Evolutionary conservation across 2,329 filamentous ascomycete species (phyloP).

Genomic region (Pseudogymnoascus sp.): DNA sequence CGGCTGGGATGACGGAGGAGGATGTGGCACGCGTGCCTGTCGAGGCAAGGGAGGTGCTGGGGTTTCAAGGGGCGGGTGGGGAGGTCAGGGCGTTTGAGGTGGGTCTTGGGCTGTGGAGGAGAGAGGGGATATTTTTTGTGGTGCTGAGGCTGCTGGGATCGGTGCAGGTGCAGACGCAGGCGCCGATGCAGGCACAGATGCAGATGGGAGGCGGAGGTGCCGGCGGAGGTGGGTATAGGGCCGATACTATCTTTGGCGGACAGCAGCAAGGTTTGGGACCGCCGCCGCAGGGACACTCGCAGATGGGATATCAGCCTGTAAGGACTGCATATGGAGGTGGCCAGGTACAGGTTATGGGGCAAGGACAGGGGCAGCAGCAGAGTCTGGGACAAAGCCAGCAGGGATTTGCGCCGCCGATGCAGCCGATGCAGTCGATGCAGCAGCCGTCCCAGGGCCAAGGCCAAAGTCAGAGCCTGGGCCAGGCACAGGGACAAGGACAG

Average conservation of each 20-base stretch:
- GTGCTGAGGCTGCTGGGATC: slow-evolving; percentile 32
- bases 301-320: neutral
- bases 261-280: neutral
- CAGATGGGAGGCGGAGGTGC: neutral
- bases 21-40: slow-evolving; percentile 44
- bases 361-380: neutral
- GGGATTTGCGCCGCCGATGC: neutral
- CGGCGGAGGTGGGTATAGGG: neutral
- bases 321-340: neutral
- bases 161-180: neutral
- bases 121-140: slow-evolving; percentile 54
- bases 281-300: neutral
- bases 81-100: slow-evolving; percentile 42
- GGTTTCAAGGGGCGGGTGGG: slow-evolving; percentile 44
- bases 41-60: slow-evolving; percentile 46
- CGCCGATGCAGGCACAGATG: neutral
- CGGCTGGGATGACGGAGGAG: slow-evolving; percentile 44
- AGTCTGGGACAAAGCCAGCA: neutral
- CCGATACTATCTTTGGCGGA: neutral
- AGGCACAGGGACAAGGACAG: neutral
- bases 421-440: neutral
- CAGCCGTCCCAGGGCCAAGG: neutral
- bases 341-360: neutral
- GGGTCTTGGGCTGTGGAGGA: slow-evolving; percentile 49
- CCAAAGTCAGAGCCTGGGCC: neutral